Conservation (phyloP, 768 basidiomycete genomes). For the Phanerochaete sordida region DNA sequence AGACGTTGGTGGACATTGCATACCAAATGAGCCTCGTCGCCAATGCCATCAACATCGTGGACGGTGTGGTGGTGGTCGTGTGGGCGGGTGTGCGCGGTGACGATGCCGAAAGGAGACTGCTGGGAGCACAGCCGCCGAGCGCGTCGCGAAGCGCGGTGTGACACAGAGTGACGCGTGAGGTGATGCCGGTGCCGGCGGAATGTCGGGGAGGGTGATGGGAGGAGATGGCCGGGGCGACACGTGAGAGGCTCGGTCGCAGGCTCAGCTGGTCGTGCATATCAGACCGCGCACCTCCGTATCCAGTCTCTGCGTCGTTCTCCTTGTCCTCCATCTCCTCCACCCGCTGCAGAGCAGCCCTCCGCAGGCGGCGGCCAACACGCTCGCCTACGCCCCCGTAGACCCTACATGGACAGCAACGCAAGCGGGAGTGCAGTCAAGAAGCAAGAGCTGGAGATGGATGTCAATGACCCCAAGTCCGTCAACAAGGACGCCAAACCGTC, state of each 20-base stretch:
- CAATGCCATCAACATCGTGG: slow-evolving; percentile 45
- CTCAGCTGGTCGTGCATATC: slow-evolving; percentile 5
- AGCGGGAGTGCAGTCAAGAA: slow-evolving; percentile 44
- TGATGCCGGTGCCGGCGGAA: not conserved
- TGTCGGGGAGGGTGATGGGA: not conserved
- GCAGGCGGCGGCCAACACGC: not conserved
- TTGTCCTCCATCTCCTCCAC: slow-evolving; percentile 1
- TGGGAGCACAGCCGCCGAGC: slow-evolving; percentile 3
- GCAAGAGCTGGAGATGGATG: slow-evolving; percentile 55
- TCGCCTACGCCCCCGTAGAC: not conserved
- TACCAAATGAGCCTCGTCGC: slow-evolving; percentile 50
- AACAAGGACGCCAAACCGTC: slow-evolving; percentile 71
- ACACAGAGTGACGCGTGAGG: not conserved
- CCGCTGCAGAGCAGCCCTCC: not conserved
- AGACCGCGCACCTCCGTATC: not conserved
- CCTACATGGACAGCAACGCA: slow-evolving; percentile 21
- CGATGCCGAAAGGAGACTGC: not conserved
- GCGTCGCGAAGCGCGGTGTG: slow-evolving; percentile 5
- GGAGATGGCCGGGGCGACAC: slow-evolving; percentile 6
- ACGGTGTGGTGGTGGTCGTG: slow-evolving; percentile 4
- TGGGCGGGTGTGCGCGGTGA: not conserved
- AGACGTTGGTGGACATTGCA: not conserved
- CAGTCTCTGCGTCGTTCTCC: slow-evolving; percentile 2
- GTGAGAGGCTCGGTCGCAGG: slow-evolving; percentile 2
- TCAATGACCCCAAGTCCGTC: slow-evolving; percentile 33